Conservation (phyloP, 257 asterid genomes). For the Eucommia ulmoides region DNA sequence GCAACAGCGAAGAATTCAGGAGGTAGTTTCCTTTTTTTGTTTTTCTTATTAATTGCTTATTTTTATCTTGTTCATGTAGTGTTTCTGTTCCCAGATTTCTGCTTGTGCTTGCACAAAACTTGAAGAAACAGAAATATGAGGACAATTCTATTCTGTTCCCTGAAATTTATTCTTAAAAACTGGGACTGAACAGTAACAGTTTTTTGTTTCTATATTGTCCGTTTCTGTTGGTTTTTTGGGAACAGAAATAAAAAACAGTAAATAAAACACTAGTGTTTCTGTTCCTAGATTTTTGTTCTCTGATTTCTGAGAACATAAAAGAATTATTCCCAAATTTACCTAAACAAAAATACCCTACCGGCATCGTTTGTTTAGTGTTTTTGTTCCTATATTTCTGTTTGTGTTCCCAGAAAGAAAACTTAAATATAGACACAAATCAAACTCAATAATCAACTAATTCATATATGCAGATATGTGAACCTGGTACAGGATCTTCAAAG, state of each 20-base stretch:
- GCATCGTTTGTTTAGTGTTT: too few relatives aligned
- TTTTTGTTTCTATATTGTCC: not conserved
- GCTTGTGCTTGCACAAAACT: not conserved
- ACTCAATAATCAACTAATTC: too few relatives aligned
- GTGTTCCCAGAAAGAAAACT: too few relatives aligned
- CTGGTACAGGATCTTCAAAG: slow-evolving; percentile 76
- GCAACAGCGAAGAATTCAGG: slow-evolving; percentile 95
- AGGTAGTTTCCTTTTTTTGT: slow-evolving; percentile 26
- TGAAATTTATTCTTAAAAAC: not conserved
- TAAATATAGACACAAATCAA: too few relatives aligned
- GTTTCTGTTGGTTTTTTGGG: not conserved
- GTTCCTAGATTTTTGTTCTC: too few relatives aligned
- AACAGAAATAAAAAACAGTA: too few relatives aligned
- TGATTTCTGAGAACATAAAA: too few relatives aligned
- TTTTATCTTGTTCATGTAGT: not conserved
- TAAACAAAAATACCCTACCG: too few relatives aligned
- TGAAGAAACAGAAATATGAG: not conserved
- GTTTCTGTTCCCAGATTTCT: not conserved
- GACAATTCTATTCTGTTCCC: not conserved
- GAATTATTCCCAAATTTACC: too few relatives aligned
- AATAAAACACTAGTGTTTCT: too few relatives aligned
- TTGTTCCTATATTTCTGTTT: not conserved
- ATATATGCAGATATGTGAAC: slow-evolving; percentile 42
- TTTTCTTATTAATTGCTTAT: not conserved
- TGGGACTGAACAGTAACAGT: not conserved